These are phyloP conservation scores for Stagonosporopsis vannaccii DNA, from an alignment of 2,329 filamentous ascomycete species.

Conservation along the genomic window DNA sequence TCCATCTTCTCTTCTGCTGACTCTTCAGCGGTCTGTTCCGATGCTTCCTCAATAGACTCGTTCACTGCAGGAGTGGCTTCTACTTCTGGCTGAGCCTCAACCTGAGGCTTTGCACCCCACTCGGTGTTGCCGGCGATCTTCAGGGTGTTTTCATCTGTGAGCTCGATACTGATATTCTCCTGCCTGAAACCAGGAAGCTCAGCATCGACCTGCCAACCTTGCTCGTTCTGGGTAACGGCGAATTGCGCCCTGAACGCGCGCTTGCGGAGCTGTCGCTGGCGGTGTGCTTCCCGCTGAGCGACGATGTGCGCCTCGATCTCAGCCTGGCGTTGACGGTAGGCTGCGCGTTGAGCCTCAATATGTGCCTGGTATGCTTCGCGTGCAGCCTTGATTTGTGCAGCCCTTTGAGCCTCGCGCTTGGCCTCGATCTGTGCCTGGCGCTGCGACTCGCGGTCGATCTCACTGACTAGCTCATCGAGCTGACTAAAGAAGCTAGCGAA, in stretches of 20 bases:
- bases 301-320: constrained; percentile 35
- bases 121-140: constrained; percentile 43
- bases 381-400: constrained; percentile 31
- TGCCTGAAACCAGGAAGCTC: constrained; percentile 44
- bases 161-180: constrained; percentile 46
- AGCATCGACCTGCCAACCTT: constrained; percentile 44
- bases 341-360: constrained; percentile 30
- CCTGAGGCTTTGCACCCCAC: constrained; percentile 24
- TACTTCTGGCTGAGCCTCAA: constrained; percentile 14
- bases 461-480: constrained; percentile 42
- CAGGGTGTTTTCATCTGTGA: constrained; percentile 44
- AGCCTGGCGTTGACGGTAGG: constrained; percentile 25
- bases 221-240: constrained; percentile 37
- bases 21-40: constrained; percentile 3
- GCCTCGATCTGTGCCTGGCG: constrained; percentile 34
- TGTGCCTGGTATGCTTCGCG: constrained; percentile 38
- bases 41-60: neutral
- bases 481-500: constrained; percentile 45
- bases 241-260: constrained; percentile 41
- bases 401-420: constrained; percentile 26
- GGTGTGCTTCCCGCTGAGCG: constrained; percentile 38
- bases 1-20: constrained; percentile 25
- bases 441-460: constrained; percentile 41
- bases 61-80: constrained; percentile 4
- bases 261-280: constrained; percentile 42